These are phyloP conservation scores for Dimocarpus longan DNA, from an alignment of 345 rosid genomes.

Conservation along the genomic window DNA sequence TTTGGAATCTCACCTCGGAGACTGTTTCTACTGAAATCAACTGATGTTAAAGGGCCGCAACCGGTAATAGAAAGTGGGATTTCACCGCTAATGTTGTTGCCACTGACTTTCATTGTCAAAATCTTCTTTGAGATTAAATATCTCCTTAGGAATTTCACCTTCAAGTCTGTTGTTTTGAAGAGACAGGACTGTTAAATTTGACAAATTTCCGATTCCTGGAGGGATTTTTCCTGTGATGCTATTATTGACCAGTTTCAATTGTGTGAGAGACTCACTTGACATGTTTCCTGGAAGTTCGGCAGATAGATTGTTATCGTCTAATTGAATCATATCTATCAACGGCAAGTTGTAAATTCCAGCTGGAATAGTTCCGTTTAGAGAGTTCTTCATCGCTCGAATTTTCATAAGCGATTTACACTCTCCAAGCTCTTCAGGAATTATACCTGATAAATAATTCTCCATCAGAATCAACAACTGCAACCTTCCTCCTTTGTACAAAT, in stretches of 20 bases:
- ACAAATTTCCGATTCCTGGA: slow-evolving; percentile 56
- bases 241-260: slow-evolving; percentile 56
- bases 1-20: slow-evolving; percentile 62
- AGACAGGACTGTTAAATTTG: slow-evolving; percentile 38
- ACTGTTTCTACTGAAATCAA: slow-evolving; percentile 71
- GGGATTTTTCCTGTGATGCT: slow-evolving; percentile 70
- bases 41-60: slow-evolving; percentile 47
- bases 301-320: slow-evolving; percentile 61
- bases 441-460: slow-evolving; percentile 70
- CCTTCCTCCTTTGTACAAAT: slow-evolving; percentile 65
- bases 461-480: slow-evolving; percentile 56
- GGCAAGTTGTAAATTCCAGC: slow-evolving; percentile 71
- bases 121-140: slow-evolving; percentile 54
- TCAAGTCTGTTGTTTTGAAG: slow-evolving; percentile 56
- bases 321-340: slow-evolving; percentile 41
- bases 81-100: slow-evolving; percentile 62
- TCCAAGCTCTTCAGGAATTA: slow-evolving; percentile 70
- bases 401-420: slow-evolving; percentile 61
- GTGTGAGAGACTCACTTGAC: slow-evolving; percentile 47
- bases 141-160: slow-evolving; percentile 56
- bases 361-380: slow-evolving; percentile 66
- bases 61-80: slow-evolving; percentile 54
- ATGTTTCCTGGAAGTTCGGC: slow-evolving; percentile 71
- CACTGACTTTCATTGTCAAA: slow-evolving; percentile 48
- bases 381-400: slow-evolving; percentile 57